Evolutionary conservation across 2,329 filamentous ascomycete species (phyloP), one percentile per base, ranked within the genome.

Genomic region (Beauveria varroae): DNA sequence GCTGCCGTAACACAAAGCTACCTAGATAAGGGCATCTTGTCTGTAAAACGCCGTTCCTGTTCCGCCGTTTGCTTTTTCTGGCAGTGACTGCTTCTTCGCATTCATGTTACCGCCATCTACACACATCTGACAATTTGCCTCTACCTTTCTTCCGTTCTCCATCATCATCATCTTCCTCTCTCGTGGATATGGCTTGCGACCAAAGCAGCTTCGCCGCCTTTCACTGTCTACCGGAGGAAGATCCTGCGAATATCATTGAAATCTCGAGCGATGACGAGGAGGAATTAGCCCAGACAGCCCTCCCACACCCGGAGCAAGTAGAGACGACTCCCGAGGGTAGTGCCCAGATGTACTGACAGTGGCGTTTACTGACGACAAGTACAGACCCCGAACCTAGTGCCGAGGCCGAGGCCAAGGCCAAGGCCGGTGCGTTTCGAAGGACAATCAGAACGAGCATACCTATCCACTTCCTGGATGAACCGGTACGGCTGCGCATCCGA

Each of bases 221-320:
- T n/a, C 44, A 34, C 20, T 37, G 46, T 18, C 28, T 54, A 1
- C 16, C 49, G 26, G 55, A 54, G 24, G 41, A 62, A 18, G 10
- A 49, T 14, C 28, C 53, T 0, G 43, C 52, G n/a, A 43, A 61
- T 5, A 18, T 50, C 5, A 34, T 62, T 30, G 56, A 54, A 16
- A 59, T 62, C 10, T 49, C 51, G 20, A 62, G 49, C 34, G 60
- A 62, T 12, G 56, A 60, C 22, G 55, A 59, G 5, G 50, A 55
- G 9, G 30, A 44, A 12, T 12, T 22, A n/a, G 10, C 34, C 8
- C 12, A 41, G 12, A 4, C 37, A 20, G 40, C 8, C 12, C 6
- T 18, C 4, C 37, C 20, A 6, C n/a, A 8, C 26, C 46, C 18
- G 9, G n/a, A 40, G 7, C 18, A n/a, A 20, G 22, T 7, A 22